Conservation (phyloP, 2,329 filamentous ascomycete species). For the Talaromyces sp. region DNA sequence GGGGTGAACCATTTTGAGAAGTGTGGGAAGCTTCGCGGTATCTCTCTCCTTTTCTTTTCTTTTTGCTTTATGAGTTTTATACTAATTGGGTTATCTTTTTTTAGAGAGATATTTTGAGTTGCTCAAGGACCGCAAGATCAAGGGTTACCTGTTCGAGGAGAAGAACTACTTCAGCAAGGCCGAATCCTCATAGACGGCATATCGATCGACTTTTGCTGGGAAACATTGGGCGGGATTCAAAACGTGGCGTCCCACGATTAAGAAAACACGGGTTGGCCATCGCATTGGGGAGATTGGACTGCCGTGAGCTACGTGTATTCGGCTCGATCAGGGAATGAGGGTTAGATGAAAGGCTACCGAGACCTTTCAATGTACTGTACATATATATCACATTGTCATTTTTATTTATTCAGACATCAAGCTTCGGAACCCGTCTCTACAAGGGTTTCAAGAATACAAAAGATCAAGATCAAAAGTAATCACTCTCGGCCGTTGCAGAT, state of each 20-base stretch:
- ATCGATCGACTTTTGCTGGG: background rate
- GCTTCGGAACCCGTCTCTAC: background rate
- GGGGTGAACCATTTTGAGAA: slow-evolving; percentile 65
- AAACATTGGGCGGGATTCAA: background rate
- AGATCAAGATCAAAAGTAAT: slow-evolving; percentile 29
- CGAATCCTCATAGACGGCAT: slow-evolving; percentile 21
- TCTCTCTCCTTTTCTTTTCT: slow-evolving; percentile 21
- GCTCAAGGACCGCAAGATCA: slow-evolving; percentile 57
- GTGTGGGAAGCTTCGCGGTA: slow-evolving; percentile 61
- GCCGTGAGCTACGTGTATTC: background rate
- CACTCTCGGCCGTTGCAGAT: slow-evolving; percentile 19
- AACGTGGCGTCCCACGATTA: background rate
- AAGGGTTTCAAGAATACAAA: background rate
- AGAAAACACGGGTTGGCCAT: background rate
- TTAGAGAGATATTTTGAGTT: slow-evolving; percentile 62
- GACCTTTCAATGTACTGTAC: slow-evolving; percentile 8
- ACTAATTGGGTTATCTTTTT: slow-evolving; percentile 1
- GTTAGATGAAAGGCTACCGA: background rate
- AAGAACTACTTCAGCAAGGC: slow-evolving; percentile 53
- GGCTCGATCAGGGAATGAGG: background rate
- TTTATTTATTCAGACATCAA: background rate
- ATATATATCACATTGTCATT: slow-evolving; percentile 10
- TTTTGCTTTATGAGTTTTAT: background rate
- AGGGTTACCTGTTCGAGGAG: slow-evolving; percentile 60
- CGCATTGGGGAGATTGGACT: background rate